A percentile compares a stretch with the other conserved stretches of the same genome.
These are phyloP conservation scores for Trichosporon sp. DNA, from an alignment of 1,284 basidiomycete genomes.

Conservation along the genomic window DNA sequence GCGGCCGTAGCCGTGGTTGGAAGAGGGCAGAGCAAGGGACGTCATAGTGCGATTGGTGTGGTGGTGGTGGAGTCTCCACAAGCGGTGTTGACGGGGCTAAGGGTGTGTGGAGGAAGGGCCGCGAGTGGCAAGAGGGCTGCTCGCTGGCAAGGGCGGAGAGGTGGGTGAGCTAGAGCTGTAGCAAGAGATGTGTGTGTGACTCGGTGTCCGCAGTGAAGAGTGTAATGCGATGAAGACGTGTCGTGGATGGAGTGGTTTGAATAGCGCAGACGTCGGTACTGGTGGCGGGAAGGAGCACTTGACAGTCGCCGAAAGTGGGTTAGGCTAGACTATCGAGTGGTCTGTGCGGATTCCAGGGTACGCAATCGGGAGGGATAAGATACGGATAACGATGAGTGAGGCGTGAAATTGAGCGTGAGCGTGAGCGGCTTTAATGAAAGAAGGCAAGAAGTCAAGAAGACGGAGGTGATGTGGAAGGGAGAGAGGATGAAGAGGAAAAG, in stretches of 20 bases:
- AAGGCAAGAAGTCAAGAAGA: not conserved
- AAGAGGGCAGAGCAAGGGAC: conserved; percentile 5
- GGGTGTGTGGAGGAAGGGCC: not conserved
- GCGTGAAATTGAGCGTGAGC: conserved; percentile 2
- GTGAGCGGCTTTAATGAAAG: not conserved
- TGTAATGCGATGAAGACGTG: not conserved
- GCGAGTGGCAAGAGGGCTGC: conserved; percentile 10
- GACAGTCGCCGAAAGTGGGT: not conserved
- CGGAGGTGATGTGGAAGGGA: not conserved
- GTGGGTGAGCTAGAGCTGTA: not conserved
- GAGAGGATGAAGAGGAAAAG: not conserved
- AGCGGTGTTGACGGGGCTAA: not conserved
- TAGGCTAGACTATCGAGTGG: conserved; percentile 4
- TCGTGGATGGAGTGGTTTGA: conserved; percentile 5
- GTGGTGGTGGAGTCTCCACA: conserved; percentile 10
- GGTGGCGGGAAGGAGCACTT: not conserved
- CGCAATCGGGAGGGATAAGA: conserved; percentile 20
- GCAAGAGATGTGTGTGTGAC: not conserved
- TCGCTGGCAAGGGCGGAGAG: conserved; percentile 10
- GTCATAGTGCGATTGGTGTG: conserved; percentile 19
- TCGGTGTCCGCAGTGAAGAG: not conserved
- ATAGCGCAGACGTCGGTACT: not conserved
- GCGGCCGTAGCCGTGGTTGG: not conserved
- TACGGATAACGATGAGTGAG: conserved; percentile 17
- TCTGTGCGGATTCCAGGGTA: conserved; percentile 16